Base-by-base conservation (phyloP, 1,284 basidiomycete species). In the Ceratobasidium sp. region DNA sequence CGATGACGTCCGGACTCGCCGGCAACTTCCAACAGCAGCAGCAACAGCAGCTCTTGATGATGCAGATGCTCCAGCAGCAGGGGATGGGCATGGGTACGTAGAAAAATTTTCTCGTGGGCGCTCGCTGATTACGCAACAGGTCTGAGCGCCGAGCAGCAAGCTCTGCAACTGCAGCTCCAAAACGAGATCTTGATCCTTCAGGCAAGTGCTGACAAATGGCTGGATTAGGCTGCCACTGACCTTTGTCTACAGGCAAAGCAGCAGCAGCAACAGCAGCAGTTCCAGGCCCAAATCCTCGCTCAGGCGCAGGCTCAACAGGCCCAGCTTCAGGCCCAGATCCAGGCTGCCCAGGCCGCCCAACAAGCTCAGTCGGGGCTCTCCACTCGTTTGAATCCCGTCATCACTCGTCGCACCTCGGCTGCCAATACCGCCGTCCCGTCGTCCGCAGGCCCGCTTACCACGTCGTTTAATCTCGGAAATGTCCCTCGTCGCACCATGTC, bases 151-250 rank as follows among this genome's bases (percentile, higher is more conserved):
- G 60, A 56, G 58, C 69, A 60, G 38, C 72, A 73, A 43, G 69
- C 72, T 77, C 83, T 92, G 82, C 91, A 92, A 79, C 82, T 92
- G 80, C 91, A 92, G 77, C 81, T 92, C 72, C 91, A 93, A 79
- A 84, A 64, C 62, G 62, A 52, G 50, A 38, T 27, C 22, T 50
- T 70, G 53, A 54, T 69, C 35, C 55, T 65, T 55, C 72, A 54
- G 58, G 71, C 64, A 43, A 49, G 57, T 60, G 52, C 43, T 72
- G 32, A 57, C 68, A 38, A 40, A 52, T 54, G 27, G 22, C n/a
- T 47, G 42, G 54, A 58, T 73, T 70, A 68, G 71, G 70, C 25
- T 67, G 20, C 54, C 56, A 74, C 54, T 54, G 49, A 54, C 25
- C 17, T 34, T 53, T 53, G 25, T 20, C 20, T 2, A 2, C 60